phyloP scores from a whole-genome alignment of 192 early-diverging fungal genomes.

The Coemansia javaensis region DNA sequence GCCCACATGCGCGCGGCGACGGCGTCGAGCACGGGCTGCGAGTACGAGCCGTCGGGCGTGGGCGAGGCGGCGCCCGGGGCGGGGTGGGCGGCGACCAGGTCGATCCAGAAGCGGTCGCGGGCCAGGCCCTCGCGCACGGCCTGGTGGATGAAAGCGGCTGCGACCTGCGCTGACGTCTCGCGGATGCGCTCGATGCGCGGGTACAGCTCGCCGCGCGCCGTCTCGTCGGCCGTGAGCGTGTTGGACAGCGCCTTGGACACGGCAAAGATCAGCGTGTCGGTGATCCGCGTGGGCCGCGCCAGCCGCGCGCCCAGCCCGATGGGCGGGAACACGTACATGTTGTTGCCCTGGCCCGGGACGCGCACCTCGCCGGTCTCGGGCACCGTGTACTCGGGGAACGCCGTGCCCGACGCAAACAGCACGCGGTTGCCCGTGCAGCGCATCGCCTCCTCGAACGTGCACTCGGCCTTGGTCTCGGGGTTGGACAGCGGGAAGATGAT shows the following conservation, averaged over 20 bases:
- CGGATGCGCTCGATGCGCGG: constrained; percentile 84
- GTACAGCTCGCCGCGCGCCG: constrained; percentile 67
- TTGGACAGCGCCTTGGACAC: constrained; percentile 75
- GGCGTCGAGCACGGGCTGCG: constrained; percentile 37
- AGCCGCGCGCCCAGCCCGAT: constrained; percentile 84
- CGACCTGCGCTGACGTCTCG: constrained; percentile 73
- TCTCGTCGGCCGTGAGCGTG: constrained; percentile 68
- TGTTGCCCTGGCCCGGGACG: constrained; percentile 85
- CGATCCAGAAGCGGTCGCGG: constrained; percentile 46
- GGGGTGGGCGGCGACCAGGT: constrained; percentile 46
- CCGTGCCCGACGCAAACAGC: constrained; percentile 94
- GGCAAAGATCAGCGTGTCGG: constrained; percentile 77
- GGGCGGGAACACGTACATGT: constrained; percentile 97
- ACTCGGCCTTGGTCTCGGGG: constrained; percentile 86
- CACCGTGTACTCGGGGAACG: constrained; percentile 75
- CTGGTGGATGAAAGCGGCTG: constrained; percentile 71
- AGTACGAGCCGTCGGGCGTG: constrained; percentile 39
- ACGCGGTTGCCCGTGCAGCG: constrained; percentile 75
- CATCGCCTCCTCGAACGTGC: constrained; percentile 92
- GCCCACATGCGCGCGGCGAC: constrained; percentile 44
- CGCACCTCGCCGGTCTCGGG: constrained; percentile 44
- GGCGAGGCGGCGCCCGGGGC: constrained; percentile 20
- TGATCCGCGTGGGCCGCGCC: constrained; percentile 62
- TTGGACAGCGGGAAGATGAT: constrained; percentile 92
- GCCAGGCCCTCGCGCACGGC: constrained; percentile 62